phyloP scores from a whole-genome alignment of 441 rosid genomes.

The Pelargonium exstipulatum region DNA sequence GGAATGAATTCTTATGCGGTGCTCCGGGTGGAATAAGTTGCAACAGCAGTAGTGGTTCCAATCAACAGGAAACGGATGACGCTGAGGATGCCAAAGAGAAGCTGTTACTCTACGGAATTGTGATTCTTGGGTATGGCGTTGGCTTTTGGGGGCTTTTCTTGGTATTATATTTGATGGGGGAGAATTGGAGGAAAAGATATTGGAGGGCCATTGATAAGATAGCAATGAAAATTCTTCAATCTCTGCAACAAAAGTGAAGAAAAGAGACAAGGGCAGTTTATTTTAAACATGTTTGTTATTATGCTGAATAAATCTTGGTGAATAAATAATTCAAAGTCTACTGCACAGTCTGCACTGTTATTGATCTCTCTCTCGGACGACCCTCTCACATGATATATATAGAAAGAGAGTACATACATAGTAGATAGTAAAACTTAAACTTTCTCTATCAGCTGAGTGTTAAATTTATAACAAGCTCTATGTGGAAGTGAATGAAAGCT shows the following conservation, averaged over 20 bases:
- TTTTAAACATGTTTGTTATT: background rate
- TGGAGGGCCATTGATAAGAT: slow-evolving; percentile 9
- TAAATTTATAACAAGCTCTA: too few relatives aligned
- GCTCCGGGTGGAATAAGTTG: slow-evolving; percentile 15
- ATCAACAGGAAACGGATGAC: slow-evolving; percentile 1
- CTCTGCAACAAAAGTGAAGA: background rate
- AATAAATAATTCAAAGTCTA: too few relatives aligned
- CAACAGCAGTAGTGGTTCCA: background rate
- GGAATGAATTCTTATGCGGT: slow-evolving; percentile 11
- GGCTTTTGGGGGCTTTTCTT: background rate
- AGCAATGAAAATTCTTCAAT: background rate
- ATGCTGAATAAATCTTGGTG: background rate
- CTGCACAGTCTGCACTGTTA: too few relatives aligned
- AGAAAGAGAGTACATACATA: too few relatives aligned
- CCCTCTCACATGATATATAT: too few relatives aligned
- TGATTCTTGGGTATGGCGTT: slow-evolving; percentile 5
- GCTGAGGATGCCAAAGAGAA: background rate
- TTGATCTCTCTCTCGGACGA: too few relatives aligned
- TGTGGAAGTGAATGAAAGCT: too few relatives aligned
- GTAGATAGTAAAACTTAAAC: too few relatives aligned
- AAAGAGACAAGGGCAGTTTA: background rate
- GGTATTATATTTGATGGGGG: background rate
- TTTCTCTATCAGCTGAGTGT: too few relatives aligned
- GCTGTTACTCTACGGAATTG: background rate
- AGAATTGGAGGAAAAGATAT: slow-evolving; percentile 4